Percentiles rank a stretch among this genome's conserved stretches.
Evolutionary conservation across 768 basidiomycete genomes (phyloP).

Genomic region (Mycena leptocephala): DNA sequence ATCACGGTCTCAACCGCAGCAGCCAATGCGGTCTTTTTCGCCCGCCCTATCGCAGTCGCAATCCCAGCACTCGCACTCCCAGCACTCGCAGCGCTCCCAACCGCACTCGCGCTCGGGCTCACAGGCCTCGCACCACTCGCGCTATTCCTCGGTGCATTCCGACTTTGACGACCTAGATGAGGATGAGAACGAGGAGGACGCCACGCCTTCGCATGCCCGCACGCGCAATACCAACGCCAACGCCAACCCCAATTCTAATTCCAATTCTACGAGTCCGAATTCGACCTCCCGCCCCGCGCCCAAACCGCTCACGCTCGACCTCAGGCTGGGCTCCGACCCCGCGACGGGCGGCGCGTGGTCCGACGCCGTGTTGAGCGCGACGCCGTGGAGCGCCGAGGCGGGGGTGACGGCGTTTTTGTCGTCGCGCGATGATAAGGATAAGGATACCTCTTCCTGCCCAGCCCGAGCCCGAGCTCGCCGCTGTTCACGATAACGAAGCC

Average conservation of each 20-base stretch:
- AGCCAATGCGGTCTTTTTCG: neutral
- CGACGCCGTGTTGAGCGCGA: conserved; percentile 34
- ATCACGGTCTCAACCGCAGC: neutral
- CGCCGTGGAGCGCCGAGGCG: conserved; percentile 28
- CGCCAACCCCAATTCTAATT: too few species aligned
- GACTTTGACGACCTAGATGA: neutral
- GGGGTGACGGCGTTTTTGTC: neutral
- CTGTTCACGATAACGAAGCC: conserved; percentile 34
- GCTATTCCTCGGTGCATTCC: too few species aligned
- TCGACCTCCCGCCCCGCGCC: neutral
- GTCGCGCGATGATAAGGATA: neutral
- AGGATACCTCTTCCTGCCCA: neutral
- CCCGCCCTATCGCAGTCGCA: neutral
- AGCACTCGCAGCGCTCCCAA: neutral
- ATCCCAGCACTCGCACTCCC: neutral
- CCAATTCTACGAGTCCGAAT: too few species aligned
- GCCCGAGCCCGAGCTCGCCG: conserved; percentile 14
- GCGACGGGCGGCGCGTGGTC: conserved; percentile 23
- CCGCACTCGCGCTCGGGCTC: neutral
- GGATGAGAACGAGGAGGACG: too few species aligned
- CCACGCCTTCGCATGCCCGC: too few species aligned
- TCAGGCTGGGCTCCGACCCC: conserved; percentile 20
- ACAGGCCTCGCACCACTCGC: neutral
- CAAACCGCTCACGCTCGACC: conserved; percentile 28
- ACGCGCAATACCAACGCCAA: too few species aligned